phyloP scores from a whole-genome alignment of 2,329 filamentous ascomycete species.

The Paecilomyces niveus region DNA sequence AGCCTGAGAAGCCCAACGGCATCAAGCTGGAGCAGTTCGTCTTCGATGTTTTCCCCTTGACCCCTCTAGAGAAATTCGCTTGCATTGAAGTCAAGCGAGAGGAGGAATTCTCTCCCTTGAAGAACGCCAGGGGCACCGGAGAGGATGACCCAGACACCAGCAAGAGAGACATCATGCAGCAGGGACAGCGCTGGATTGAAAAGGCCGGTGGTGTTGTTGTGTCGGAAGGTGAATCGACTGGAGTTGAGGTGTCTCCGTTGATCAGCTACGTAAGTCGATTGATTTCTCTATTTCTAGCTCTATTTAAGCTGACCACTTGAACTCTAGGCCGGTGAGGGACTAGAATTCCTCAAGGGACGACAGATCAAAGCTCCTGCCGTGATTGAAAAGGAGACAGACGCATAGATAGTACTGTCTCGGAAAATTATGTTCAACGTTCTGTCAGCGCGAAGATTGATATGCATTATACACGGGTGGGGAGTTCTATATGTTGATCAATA shows the following conservation, averaged over 20 bases:
- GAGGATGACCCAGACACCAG: conserved; percentile 94
- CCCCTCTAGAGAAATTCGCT: conserved; percentile 80
- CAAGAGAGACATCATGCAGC: conserved; percentile 78
- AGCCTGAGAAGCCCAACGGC: conserved; percentile 91
- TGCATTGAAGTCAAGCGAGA: conserved; percentile 93
- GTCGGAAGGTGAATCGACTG: conserved; percentile 53
- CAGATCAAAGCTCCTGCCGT: conserved; percentile 58
- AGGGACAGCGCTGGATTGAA: conserved; percentile 80
- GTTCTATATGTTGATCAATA: neutral
- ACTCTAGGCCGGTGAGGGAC: conserved; percentile 52
- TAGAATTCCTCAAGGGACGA: conserved; percentile 53
- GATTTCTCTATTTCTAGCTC: conserved; percentile 1
- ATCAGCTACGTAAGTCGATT: conserved; percentile 80
- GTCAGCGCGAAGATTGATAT: neutral
- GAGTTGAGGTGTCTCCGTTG: conserved; percentile 85
- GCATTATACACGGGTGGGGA: neutral
- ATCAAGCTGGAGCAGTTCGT: conserved; percentile 99
- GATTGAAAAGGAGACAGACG: conserved; percentile 51
- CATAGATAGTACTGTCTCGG: conserved; percentile 11
- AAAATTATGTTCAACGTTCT: neutral
- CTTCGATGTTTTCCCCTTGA: conserved; percentile 93
- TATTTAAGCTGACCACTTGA: conserved; percentile 9
- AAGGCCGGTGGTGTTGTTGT: conserved; percentile 69
- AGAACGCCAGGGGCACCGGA: conserved; percentile 79
- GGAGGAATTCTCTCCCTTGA: conserved; percentile 96